These are phyloP conservation scores for Talaromyces atroroseus DNA, from an alignment of 2,329 filamentous ascomycete genomes.

Conservation along the genomic window DNA sequence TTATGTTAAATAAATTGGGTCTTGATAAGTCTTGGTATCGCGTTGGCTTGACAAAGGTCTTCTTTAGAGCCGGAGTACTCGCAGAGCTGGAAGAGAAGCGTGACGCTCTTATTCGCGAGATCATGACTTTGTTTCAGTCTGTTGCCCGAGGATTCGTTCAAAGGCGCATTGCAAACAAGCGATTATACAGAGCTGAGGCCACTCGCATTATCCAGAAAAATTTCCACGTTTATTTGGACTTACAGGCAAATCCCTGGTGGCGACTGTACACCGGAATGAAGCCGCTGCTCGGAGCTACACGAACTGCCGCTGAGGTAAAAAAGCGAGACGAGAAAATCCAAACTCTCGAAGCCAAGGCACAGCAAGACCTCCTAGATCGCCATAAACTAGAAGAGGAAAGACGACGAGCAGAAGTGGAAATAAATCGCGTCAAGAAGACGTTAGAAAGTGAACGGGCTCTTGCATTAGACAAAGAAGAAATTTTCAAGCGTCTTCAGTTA, in stretches of 20 bases:
- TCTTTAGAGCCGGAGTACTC: slow-evolving; percentile 92
- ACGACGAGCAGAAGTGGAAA: slow-evolving; percentile 77
- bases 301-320: slow-evolving; percentile 89
- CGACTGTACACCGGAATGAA: slow-evolving; percentile 91
- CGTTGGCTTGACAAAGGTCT: slow-evolving; percentile 93
- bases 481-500: slow-evolving; percentile 89
- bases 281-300: slow-evolving; percentile 83
- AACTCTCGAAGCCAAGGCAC: slow-evolving; percentile 77
- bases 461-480: slow-evolving; percentile 96
- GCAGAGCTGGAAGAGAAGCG: slow-evolving; percentile 95
- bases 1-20: slow-evolving; percentile 84
- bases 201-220: slow-evolving; percentile 93
- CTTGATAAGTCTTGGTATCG: slow-evolving; percentile 84
- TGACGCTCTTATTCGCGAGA: slow-evolving; percentile 85
- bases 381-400: slow-evolving; percentile 86
- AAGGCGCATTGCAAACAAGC: slow-evolving; percentile 82
- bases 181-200: slow-evolving; percentile 88
- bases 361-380: slow-evolving; percentile 66
- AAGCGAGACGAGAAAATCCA: slow-evolving; percentile 91
- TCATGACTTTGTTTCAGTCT: slow-evolving; percentile 90
- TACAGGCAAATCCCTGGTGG: slow-evolving; percentile 97
- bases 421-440: slow-evolving; percentile 84
- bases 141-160: slow-evolving; percentile 85
- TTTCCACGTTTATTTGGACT: slow-evolving; percentile 82
- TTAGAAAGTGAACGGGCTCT: slow-evolving; percentile 94